These are phyloP conservation scores for Cyclanthera cordifolia DNA, from an alignment of 306 rosid genomes.

Conservation along the genomic window DNA sequence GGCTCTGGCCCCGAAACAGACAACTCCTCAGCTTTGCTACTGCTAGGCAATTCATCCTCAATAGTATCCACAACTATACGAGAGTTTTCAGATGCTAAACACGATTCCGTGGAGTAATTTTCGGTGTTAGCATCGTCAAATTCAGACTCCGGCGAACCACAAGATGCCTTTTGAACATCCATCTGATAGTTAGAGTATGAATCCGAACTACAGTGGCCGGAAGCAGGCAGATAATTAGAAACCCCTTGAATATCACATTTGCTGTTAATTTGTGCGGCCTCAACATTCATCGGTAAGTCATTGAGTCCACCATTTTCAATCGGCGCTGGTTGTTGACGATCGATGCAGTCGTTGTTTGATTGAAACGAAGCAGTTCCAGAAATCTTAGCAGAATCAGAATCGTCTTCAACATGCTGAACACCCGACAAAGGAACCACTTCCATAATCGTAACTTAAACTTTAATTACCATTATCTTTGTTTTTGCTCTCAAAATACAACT, in stretches of 20 bases:
- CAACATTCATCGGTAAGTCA: conserved; percentile 25
- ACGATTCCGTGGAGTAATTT: conserved; percentile 26
- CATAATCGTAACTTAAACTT: conserved; percentile 35
- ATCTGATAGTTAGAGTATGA: conserved; percentile 33
- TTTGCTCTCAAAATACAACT: conserved; percentile 12
- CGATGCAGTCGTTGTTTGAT: conserved; percentile 27
- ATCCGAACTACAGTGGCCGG: conserved; percentile 40
- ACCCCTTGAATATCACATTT: conserved; percentile 28
- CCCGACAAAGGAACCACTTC: conserved; percentile 81
- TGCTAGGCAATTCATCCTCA: conserved; percentile 53
- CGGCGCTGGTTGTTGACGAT: conserved; percentile 28
- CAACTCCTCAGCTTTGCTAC: conserved; percentile 48
- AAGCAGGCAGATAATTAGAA: conserved; percentile 24
- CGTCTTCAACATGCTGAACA: conserved; percentile 49
- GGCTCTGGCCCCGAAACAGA: conserved; percentile 63
- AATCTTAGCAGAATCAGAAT: conserved; percentile 52
- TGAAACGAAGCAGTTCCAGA: conserved; percentile 31
- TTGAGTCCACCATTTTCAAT: conserved; percentile 26
- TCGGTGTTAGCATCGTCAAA: conserved; percentile 37
- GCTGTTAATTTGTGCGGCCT: conserved; percentile 32
- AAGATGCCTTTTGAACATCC: conserved; percentile 37
- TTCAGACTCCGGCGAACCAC: conserved; percentile 38
- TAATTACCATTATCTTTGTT: conserved; percentile 16
- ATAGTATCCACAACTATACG: conserved; percentile 40
- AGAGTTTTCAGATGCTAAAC: conserved; percentile 39